A percentile compares a stretch with the other conserved stretches of the same genome.
Evolutionary conservation across 257 asterid genomes (phyloP).

Genomic region (Mentha longifolia): DNA sequence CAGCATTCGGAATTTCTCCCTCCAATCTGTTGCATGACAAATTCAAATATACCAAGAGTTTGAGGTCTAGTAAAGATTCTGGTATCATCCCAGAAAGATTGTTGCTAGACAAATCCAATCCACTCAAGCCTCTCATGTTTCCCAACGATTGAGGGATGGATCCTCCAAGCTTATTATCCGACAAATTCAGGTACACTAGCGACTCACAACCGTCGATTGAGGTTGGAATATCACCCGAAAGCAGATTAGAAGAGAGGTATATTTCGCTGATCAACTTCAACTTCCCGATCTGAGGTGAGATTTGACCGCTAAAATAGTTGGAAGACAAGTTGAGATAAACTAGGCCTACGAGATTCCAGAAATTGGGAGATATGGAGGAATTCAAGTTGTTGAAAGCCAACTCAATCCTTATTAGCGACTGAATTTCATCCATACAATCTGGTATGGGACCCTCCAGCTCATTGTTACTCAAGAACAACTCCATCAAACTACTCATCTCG

Average conservation of each 20-base stretch:
- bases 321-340: slow-evolving; percentile 25
- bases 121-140: not conserved
- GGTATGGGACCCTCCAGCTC: slow-evolving; percentile 34
- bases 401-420: slow-evolving; percentile 7
- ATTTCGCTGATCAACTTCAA: not conserved
- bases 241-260: slow-evolving; percentile 12
- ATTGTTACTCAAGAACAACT: slow-evolving; percentile 21
- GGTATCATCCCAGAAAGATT: slow-evolving; percentile 25
- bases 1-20: slow-evolving; percentile 29
- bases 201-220: slow-evolving; percentile 2
- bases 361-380: slow-evolving; percentile 30
- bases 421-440: slow-evolving; percentile 30
- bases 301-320: slow-evolving; percentile 24
- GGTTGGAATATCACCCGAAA: slow-evolving; percentile 2
- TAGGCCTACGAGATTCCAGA: slow-evolving; percentile 26
- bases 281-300: not conserved
- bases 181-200: not conserved
- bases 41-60: not conserved
- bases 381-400: slow-evolving; percentile 27
- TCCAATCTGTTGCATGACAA: slow-evolving; percentile 21
- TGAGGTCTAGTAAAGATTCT: not conserved
- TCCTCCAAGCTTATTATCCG: slow-evolving; percentile 8
- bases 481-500: slow-evolving; percentile 17
- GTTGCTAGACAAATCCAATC: not conserved
- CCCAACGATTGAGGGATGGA: not conserved